These are phyloP conservation scores for Heimioporus sp. DNA, from an alignment of 768 basidiomycete genomes.

Conservation along the genomic window DNA sequence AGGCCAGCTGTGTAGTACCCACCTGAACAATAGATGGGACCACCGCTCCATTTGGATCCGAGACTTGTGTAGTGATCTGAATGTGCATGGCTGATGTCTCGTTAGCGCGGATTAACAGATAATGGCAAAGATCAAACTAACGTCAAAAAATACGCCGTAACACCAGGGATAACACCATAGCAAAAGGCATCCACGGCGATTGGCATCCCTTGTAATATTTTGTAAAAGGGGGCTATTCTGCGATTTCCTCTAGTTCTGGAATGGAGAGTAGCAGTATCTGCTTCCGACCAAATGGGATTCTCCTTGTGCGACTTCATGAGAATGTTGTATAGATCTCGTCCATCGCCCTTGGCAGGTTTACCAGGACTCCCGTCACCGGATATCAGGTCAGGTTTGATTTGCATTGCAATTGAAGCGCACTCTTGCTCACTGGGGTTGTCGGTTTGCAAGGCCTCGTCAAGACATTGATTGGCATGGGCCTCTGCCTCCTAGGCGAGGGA, in stretches of 20 bases:
- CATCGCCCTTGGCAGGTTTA: background rate
- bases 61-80: conserved; percentile 96
- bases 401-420: background rate
- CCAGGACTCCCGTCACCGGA: background rate
- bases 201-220: conserved; percentile 94
- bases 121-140: conserved; percentile 28
- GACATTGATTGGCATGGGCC: conserved; percentile 57
- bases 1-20: background rate
- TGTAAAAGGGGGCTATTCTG: conserved; percentile 91
- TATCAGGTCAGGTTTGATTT: background rate
- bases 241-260: conserved; percentile 50
- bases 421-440: background rate
- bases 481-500: conserved; percentile 41
- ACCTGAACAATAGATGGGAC: conserved; percentile 94
- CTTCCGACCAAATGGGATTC: conserved; percentile 83
- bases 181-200: conserved; percentile 97
- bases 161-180: conserved; percentile 86
- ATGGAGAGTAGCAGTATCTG: conserved; percentile 49
- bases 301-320: conserved; percentile 89
- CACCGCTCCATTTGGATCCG: conserved; percentile 81
- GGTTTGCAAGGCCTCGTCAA: conserved; percentile 34
- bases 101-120: conserved; percentile 7
- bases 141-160: conserved; percentile 93
- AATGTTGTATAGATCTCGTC: conserved; percentile 61
- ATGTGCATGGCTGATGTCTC: conserved; percentile 77